Evolutionary conservation across 805 yeast genomes (phyloP), one percentile per base, ranked within the genome.

Genomic region (Schwanniomyces vanrijiae): DNA sequence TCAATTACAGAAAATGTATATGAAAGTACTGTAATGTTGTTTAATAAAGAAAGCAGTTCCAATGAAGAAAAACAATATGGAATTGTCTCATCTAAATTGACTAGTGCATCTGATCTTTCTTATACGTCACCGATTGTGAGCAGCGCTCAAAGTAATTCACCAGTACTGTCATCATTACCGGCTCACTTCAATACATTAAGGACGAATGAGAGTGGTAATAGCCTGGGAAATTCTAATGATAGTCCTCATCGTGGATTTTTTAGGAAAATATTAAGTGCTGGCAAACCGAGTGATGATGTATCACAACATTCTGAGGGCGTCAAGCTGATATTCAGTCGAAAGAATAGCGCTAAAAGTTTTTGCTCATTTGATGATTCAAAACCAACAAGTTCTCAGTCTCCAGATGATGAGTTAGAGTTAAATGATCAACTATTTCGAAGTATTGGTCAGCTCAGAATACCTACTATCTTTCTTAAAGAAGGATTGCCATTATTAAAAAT

Each of bases 401-500:
- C 22, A n/a, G 44, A 42, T 6, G 22, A 42, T 20, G 51, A 47
- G 16, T 29, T 53, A n/a, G 54, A 54, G 6, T 48, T 44, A 35
- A 48, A 45, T 24, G 31, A 55, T 3, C 44, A 46, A 9, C 43
- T 51, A 24, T 47, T 50, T 11, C 48, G 51, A 33, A 47, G 47
- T 8, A 49, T 52, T 5, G 60, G 55, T 7, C 51, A 46, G 25
- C 48, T 53, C n/a, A 56, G 57, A 33, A 64, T 74, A 10, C 78
- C 86, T 0, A 72, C 78, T 0, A 74, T 73, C 3, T 65, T 76
- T n/a, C 60, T 82, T 4, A 66, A 73, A 8, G 73, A 71, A 3
- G 96, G 96, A 0, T 59, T 88, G 13, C 77, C 83, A 2, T 66
- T 89, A 50, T 61, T 86, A 24, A 77, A 89, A 54, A 79, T 89